These are phyloP conservation scores for Cystoderma amianthinum DNA, from an alignment of 768 basidiomycete genomes.

Conservation along the genomic window DNA sequence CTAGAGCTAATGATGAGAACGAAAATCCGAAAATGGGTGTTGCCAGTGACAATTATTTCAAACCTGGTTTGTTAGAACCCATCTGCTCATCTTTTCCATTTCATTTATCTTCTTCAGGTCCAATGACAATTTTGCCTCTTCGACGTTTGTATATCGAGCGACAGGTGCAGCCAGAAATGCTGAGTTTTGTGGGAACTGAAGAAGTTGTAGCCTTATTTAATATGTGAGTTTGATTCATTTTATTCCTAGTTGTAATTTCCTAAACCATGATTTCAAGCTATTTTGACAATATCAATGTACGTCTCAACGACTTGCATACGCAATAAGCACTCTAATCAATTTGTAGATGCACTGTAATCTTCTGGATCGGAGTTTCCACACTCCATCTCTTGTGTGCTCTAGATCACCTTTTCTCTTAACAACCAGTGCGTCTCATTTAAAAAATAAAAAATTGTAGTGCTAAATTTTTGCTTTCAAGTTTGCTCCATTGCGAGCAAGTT, in stretches of 20 bases:
- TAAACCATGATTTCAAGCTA: slow-evolving; percentile 35
- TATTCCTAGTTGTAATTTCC: slow-evolving; percentile 5
- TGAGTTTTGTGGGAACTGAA: slow-evolving; percentile 80
- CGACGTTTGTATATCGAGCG: slow-evolving; percentile 81
- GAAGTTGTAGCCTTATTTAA: slow-evolving; percentile 90
- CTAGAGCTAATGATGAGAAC: slow-evolving; percentile 25
- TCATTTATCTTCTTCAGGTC: slow-evolving; percentile 39
- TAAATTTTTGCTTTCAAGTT: slow-evolving; percentile 42
- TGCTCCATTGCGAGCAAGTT: slow-evolving; percentile 94
- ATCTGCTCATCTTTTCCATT: slow-evolving; percentile 2
- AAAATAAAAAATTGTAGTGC: no score
- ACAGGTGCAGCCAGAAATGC: slow-evolving; percentile 89
- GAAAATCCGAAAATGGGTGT: slow-evolving; percentile 60
- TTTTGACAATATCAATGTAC: slow-evolving; percentile 71
- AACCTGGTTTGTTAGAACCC: slow-evolving; percentile 54
- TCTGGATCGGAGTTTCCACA: slow-evolving; percentile 86
- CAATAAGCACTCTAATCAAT: slow-evolving; percentile 4
- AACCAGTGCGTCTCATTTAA: slow-evolving; percentile 57
- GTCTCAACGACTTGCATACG: no score
- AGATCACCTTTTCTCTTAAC: slow-evolving; percentile 94
- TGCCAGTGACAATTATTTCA: slow-evolving; percentile 86
- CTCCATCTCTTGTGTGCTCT: slow-evolving; percentile 88
- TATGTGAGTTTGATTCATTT: slow-evolving; percentile 49
- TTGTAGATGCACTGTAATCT: slow-evolving; percentile 71
- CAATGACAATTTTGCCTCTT: slow-evolving; percentile 83